Percentiles rank a stretch among this genome's conserved stretches.
phyloP scores from a whole-genome alignment of 768 basidiomycete species.

The Pleurotus ostreatus region DNA sequence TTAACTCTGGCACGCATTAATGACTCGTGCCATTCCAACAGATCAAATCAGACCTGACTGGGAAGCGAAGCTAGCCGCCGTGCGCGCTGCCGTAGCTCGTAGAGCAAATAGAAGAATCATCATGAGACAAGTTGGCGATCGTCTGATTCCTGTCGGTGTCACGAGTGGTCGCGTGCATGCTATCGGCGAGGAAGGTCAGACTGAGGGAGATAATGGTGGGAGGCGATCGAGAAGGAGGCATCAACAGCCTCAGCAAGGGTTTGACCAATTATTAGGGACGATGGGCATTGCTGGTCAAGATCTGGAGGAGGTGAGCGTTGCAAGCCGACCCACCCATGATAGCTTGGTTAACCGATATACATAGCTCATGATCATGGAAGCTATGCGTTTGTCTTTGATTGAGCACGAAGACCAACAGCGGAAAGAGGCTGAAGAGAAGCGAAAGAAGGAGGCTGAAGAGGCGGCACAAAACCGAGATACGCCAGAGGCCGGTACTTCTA shows the following conservation, averaged over 20 bases:
- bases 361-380: conserved; percentile 98
- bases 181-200: conserved; percentile 57
- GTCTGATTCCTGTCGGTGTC: conserved; percentile 94
- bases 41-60: conserved; percentile 98
- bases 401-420: conserved; percentile 94
- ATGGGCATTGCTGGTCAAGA: conserved; percentile 83
- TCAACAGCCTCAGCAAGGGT: conserved; percentile 44
- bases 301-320: conserved; percentile 74
- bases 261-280: conserved; percentile 47
- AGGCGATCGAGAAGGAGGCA: conserved; percentile 59
- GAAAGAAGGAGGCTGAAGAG: conserved; percentile 46
- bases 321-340: conserved; percentile 1
- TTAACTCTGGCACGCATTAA: not conserved
- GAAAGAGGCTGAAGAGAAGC: conserved; percentile 62
- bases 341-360: not conserved
- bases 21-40: conserved; percentile 24
- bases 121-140: conserved; percentile 97
- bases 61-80: conserved; percentile 93
- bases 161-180: conserved; percentile 83
- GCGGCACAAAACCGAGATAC: conserved; percentile 25
- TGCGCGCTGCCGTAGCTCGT: conserved; percentile 92
- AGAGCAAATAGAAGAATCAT: conserved; percentile 95
- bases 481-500: conserved; percentile 27
- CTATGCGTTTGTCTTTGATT: conserved; percentile 90
- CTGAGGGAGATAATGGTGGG: conserved; percentile 33